phyloP scores from a whole-genome alignment of 148 eudicot species.

The Spergularia marina region DNA sequence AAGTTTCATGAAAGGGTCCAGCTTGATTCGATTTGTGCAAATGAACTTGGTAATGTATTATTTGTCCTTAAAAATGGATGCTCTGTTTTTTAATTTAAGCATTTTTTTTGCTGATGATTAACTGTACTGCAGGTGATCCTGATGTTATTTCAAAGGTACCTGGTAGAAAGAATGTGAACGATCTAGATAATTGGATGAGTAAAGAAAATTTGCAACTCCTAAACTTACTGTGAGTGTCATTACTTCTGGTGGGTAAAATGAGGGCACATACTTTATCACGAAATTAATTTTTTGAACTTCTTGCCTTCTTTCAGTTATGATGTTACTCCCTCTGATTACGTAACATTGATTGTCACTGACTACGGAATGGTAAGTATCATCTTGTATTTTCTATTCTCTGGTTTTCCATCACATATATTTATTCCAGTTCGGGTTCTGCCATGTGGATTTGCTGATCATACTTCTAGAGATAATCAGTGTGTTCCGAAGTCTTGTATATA shows the following conservation, averaged over 20 bases:
- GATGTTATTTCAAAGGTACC: slow-evolving; percentile 64
- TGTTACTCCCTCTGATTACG: slow-evolving; percentile 80
- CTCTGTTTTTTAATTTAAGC: not conserved
- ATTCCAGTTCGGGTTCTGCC: not conserved
- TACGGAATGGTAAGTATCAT: slow-evolving; percentile 75
- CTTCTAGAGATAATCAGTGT: too few relatives aligned
- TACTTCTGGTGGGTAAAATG: not conserved
- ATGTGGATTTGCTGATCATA: too few relatives aligned
- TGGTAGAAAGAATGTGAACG: slow-evolving; percentile 51
- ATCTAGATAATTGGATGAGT: slow-evolving; percentile 53
- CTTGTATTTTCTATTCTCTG: not conserved
- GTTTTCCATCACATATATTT: not conserved
- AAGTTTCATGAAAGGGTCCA: slow-evolving; percentile 92
- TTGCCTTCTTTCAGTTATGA: slow-evolving; percentile 57
- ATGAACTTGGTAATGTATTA: slow-evolving; percentile 70
- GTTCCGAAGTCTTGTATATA: too few relatives aligned
- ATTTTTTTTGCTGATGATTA: slow-evolving; percentile 1
- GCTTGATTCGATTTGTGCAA: slow-evolving; percentile 87
- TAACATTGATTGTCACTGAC: slow-evolving; percentile 83
- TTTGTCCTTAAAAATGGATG: not conserved
- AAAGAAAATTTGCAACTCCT: slow-evolving; percentile 66
- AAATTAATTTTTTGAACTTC: slow-evolving; percentile 6
- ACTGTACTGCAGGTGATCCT: slow-evolving; percentile 62
- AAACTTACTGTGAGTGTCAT: slow-evolving; percentile 67
- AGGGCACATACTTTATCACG: not conserved